These are phyloP conservation scores for Mycosarcoma mackinlayi DNA, from an alignment of 1,284 basidiomycete species.

Conservation along the genomic window DNA sequence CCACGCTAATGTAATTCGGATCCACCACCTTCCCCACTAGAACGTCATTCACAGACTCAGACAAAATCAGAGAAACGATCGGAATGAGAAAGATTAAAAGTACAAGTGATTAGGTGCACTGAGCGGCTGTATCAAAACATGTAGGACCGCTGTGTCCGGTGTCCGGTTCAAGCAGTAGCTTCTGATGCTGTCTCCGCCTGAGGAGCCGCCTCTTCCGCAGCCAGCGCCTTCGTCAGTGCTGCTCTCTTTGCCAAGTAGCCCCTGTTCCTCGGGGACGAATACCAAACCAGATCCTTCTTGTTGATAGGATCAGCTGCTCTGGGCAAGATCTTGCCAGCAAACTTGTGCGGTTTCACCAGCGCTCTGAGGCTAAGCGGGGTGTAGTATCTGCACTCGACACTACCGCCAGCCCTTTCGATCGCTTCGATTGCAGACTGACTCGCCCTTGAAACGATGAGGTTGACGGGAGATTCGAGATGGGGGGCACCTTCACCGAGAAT, in stretches of 20 bases:
- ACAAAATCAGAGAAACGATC: neutral
- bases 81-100: constrained; percentile 8
- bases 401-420: constrained; percentile 83
- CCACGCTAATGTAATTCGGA: too few species aligned
- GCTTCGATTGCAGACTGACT: constrained; percentile 86
- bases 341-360: constrained; percentile 74
- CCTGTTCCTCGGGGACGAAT: constrained; percentile 49
- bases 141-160: too few species aligned
- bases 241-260: constrained; percentile 55
- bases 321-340: constrained; percentile 55
- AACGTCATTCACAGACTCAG: neutral
- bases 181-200: neutral
- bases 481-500: constrained; percentile 82
- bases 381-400: constrained; percentile 90
- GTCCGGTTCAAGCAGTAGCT: constrained; percentile 12
- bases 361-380: constrained; percentile 85
- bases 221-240: constrained; percentile 23
- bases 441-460: constrained; percentile 85
- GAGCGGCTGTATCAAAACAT: constrained; percentile 26
- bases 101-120: too few species aligned
- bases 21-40: too few species aligned
- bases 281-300: constrained; percentile 62
- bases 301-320: constrained; percentile 56
- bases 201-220: constrained; percentile 7
- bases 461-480: constrained; percentile 79